phyloP scores from a whole-genome alignment of 768 basidiomycete species.

The Cubamyces sp. region DNA sequence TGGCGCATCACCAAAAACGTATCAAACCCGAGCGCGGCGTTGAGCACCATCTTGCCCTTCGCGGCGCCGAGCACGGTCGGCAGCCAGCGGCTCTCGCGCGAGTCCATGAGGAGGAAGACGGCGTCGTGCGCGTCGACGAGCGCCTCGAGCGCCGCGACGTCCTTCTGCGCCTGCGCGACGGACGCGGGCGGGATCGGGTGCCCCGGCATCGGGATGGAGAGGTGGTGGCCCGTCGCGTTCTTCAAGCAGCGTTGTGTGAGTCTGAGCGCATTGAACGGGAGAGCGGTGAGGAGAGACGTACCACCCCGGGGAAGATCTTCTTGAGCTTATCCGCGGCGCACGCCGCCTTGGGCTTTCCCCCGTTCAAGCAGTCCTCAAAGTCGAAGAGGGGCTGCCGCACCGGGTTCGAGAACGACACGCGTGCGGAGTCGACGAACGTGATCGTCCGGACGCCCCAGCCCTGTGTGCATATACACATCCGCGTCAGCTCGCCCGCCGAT shows the following conservation, averaged over 20 bases:
- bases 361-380: slow-evolving; percentile 90
- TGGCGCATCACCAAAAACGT: slow-evolving; percentile 97
- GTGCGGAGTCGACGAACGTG: slow-evolving; percentile 88
- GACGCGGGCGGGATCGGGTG: slow-evolving; percentile 78
- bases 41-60: slow-evolving; percentile 93
- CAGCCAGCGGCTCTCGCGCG: slow-evolving; percentile 95
- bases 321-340: slow-evolving; percentile 85
- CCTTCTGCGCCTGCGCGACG: slow-evolving; percentile 60
- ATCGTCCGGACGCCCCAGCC: slow-evolving; percentile 96
- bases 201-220: slow-evolving; percentile 96
- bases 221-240: slow-evolving; percentile 79
- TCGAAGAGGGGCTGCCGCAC: slow-evolving; percentile 97
- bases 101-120: slow-evolving; percentile 95
- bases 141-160: slow-evolving; percentile 72
- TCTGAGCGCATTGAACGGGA: neutral
- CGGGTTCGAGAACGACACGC: slow-evolving; percentile 96
- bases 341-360: slow-evolving; percentile 92
- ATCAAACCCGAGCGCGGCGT: slow-evolving; percentile 95
- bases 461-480: slow-evolving; percentile 42
- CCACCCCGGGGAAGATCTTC: slow-evolving; percentile 92
- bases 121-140: slow-evolving; percentile 88
- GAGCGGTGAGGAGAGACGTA: slow-evolving; percentile 44
- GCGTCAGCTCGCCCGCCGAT: neutral
- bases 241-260: slow-evolving; percentile 36
- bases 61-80: slow-evolving; percentile 86